Base-by-base conservation (phyloP, 192 early-diverging fungal species). In the Coemansia sp. region DNA sequence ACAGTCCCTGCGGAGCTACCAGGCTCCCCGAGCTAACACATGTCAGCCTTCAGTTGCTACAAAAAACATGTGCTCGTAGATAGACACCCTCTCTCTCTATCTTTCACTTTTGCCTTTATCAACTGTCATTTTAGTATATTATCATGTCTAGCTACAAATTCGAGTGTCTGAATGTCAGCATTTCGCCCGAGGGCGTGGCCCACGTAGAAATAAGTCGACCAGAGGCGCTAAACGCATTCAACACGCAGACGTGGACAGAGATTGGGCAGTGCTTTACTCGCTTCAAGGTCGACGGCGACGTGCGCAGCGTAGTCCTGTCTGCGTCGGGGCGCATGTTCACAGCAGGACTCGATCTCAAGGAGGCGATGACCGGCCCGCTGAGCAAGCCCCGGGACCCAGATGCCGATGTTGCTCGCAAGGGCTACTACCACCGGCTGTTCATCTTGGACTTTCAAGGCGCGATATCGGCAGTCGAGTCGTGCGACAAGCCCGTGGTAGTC, bases 401-500 rank as follows among this genome's bases (percentile, higher is more conserved):
- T 12, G 63, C 59, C 15, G 58, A 53, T 36, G 67, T 69, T 4
- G 80, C 77, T 10, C 79, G 84, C 21, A 44, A 61, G 25, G 84
- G 77, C 1, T 85, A 82, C 80, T 78, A 78, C 69, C 77, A 80
- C 62, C 79, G 80, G 12, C 64, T 78, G 71, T 65, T 70, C 65
- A 76, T 85, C 38, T 69, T 77, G 5, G 63, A 74, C 51, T 84
- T 87, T 48, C 92, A 93, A 86, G 85, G 84, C 42, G 75, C 86
- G 6, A 86, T 98, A 63, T 90, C 87, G 15, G 87, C 89, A 10
- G 89, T 97, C 55, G 96, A 98, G 76, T 61, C 69, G 25, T 96
- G 94, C 72, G 84, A 90, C 68, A 91, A 92, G 72, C 92, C 96
- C 15, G 94, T 99, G 4, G 91, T 99, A 70, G 92, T 86, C n/a